Evolutionary conservation across 1,284 basidiomycete genomes (phyloP), one percentile per base, ranked within the genome.

Genomic region (Rhodotorula sp.): DNA sequence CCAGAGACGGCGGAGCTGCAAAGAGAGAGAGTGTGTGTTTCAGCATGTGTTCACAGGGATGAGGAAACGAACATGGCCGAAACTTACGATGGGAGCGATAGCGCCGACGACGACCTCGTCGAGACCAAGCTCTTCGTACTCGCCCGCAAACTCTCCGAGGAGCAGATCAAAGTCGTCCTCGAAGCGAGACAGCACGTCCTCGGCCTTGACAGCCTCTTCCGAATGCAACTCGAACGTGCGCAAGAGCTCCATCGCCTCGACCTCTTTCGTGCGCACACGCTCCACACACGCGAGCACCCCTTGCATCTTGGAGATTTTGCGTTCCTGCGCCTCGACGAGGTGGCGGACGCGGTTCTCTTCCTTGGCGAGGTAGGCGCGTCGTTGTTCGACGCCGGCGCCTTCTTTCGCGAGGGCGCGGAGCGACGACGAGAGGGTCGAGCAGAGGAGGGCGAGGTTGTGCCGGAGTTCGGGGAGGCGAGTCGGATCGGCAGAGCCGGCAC

Each of bases 61-160:
- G 73, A 64, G 4, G 60, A 61, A 10, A 72, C 68, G 7, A 28
- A 34, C 1, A 0, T 6, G 18, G 7, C 8, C 28, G 23, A 7
- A 18, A 83, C 87, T 77, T 76, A 89, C 88, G 7, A 88, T 82
- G 1, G 93, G 93, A 10, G 89, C 86, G 66, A 98, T 89, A 2
- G 94, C 92, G 52, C 90, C 94, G 1, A 99, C 91, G 1, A 97
- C 87, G 21, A 97, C 87, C 79, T 98, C 95, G 78, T 99, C 97
- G 34, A 97, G 82, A 16, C 85, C 84, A 79, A 93, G 89, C 74
- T 83, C 85, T 58, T 90, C 88, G 77, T 93, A 95, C 79, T 98
- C 95, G 21, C 83, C 82, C 3, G 87, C 83, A 75, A 88, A 94
- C 67, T 91, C 86, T 64, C 86, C 84, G 14, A 90, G 82, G 10